Evolutionary conservation across 2,329 filamentous ascomycete species (phyloP), one percentile per base, ranked within the genome.

Genomic region (Rugonectria rugulosa): DNA sequence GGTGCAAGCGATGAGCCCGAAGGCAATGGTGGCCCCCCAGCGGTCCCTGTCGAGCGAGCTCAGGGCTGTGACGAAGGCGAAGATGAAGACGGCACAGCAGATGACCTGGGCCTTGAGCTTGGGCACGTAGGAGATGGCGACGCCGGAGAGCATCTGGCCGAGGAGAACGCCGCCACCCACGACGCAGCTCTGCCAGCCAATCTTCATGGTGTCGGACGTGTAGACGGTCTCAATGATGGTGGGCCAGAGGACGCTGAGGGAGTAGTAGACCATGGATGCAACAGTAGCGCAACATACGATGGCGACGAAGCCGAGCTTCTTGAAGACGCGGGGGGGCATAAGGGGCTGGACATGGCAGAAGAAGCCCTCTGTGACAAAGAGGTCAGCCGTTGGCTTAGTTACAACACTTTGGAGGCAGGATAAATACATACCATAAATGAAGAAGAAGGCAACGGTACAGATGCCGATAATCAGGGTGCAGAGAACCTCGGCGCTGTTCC

Each of bases 191-290:
- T 79, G 68, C 71, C 76, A 75, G 45, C 76, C 77, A 52, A 77
- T 72, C 38, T 73, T 52, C 32, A 74, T 70, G 6, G 65, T 60
- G 57, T 75, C 69, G 9, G 65, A 71, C 4, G 72, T 73, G 66
- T 76, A 81, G n/a, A 80, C 63, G 14, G 67, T 61, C n/a, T 57
- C 53, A 51, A 80, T 73, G n/a, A 75, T 72, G 9, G 73, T 73
- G 2, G 78, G 79, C 73, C 77, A 79, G 11, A 80, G 70, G 11
- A 78, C 69, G 7, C 72, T 77, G 53, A 81, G 65, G 11, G 70
- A 72, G 65, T 76, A 80, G 65, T 77, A 81, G 7, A 79, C 67
- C 72, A 78, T 77, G 26, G 73, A 73, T n/a, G 71, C 74, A 42
- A 78, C 70, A 5, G 71, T 70, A 2, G 75, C 77, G 38, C 72